phyloP scores from a whole-genome alignment of 225 moss, liverwort and hornwort genomes.

The Polytrichum commune region DNA sequence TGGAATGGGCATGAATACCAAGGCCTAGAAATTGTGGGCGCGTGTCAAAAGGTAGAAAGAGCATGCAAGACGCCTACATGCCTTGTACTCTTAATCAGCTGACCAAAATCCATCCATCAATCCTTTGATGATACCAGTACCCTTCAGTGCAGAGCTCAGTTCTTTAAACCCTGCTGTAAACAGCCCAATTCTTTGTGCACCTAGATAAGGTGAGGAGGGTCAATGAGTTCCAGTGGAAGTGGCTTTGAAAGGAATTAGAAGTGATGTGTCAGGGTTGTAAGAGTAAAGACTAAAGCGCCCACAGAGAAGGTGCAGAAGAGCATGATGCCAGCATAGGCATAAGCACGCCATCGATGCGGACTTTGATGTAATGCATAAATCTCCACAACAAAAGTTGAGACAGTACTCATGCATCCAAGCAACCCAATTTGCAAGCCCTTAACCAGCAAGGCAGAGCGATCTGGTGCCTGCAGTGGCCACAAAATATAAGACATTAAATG shows the following conservation, averaged over 20 bases:
- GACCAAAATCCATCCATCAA: no score
- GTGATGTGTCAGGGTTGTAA: slow-evolving; percentile 55
- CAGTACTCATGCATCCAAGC: slow-evolving; percentile 97
- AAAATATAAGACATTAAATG: slow-evolving; percentile 9
- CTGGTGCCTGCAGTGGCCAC: slow-evolving; percentile 53
- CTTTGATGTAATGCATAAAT: slow-evolving; percentile 62
- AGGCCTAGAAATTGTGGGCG: neutral
- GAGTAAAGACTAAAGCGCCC: slow-evolving; percentile 63
- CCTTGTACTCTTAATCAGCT: no score
- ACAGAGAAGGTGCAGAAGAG: slow-evolving; percentile 48
- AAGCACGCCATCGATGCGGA: slow-evolving; percentile 71
- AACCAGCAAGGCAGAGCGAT: slow-evolving; percentile 48
- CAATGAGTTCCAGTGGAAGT: slow-evolving; percentile 10
- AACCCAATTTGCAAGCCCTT: slow-evolving; percentile 57
- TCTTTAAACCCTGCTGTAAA: no score
- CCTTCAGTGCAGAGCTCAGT: no score
- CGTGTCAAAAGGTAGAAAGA: neutral
- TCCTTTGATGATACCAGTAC: no score
- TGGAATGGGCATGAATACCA: neutral
- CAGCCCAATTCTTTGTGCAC: slow-evolving; percentile 8
- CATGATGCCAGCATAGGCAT: slow-evolving; percentile 54
- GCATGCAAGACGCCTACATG: no score
- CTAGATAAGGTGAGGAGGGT: slow-evolving; percentile 13
- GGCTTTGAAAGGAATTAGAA: slow-evolving; percentile 22
- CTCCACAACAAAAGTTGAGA: slow-evolving; percentile 90